A percentile compares a stretch with the other conserved stretches of the same genome.
phyloP scores from a whole-genome alignment of 2,329 filamentous ascomycete genomes.

The Aciculosporium take region DNA sequence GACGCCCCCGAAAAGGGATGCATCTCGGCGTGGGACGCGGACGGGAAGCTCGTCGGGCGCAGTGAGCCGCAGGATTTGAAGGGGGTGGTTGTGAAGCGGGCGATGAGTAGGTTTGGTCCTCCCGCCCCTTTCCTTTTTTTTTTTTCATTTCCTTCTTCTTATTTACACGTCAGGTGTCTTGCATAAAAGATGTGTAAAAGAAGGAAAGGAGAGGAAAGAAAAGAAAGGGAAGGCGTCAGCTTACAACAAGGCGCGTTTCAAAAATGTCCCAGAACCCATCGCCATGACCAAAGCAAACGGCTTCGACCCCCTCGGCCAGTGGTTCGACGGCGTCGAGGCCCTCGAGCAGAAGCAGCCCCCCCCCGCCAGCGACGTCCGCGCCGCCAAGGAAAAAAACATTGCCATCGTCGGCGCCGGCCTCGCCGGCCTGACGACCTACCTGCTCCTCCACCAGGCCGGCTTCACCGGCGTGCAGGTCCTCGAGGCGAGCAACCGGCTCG shows the following conservation, averaged over 20 bases:
- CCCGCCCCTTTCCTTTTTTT: too few relatives aligned
- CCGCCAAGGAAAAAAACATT: slow-evolving; percentile 30
- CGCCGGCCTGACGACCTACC: slow-evolving; percentile 46
- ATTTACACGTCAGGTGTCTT: too few relatives aligned
- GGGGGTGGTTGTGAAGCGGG: slow-evolving; percentile 7
- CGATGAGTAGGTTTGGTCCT: neutral
- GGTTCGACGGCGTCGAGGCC: slow-evolving; percentile 51
- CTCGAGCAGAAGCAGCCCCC: slow-evolving; percentile 39
- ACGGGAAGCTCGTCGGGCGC: slow-evolving; percentile 19
- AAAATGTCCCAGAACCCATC: slow-evolving; percentile 16
- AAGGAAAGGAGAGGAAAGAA: too few relatives aligned
- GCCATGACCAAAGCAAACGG: slow-evolving; percentile 37
- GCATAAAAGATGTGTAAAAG: too few relatives aligned
- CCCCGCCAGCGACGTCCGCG: slow-evolving; percentile 12
- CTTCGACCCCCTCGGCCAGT: slow-evolving; percentile 36
- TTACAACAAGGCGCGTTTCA: too few relatives aligned
- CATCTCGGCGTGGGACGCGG: slow-evolving; percentile 24
- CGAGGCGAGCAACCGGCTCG: slow-evolving; percentile 45
- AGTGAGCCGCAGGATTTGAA: slow-evolving; percentile 18
- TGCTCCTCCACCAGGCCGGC: slow-evolving; percentile 33
- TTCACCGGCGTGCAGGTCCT: slow-evolving; percentile 47
- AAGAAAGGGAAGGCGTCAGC: neutral
- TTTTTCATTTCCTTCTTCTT: too few relatives aligned
- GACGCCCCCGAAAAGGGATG: slow-evolving; percentile 20
- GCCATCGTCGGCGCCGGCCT: slow-evolving; percentile 54